Percentiles rank a stretch among this genome's conserved stretches.
phyloP scores from a whole-genome alignment of 2,329 filamentous ascomycete species.

The Sarocladium strictum region DNA sequence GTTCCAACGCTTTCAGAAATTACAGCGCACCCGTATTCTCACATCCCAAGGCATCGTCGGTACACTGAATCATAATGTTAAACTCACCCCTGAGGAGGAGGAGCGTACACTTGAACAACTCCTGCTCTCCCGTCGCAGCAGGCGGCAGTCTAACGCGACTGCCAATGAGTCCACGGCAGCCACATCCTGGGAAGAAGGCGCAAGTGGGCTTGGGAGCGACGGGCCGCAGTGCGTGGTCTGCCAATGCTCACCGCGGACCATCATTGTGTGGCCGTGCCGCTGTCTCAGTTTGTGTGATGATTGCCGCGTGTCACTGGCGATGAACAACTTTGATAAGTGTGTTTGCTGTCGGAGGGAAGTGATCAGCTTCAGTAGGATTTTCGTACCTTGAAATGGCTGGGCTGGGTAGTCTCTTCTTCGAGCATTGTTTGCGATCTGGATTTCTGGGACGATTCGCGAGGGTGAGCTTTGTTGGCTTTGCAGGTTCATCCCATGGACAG shows the following conservation, averaged over 20 bases:
- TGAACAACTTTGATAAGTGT: slow-evolving; percentile 96
- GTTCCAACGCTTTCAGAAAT: slow-evolving; percentile 62
- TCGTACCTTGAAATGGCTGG: slow-evolving; percentile 57
- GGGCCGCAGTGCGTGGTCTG: slow-evolving; percentile 91
- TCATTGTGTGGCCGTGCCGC: slow-evolving; percentile 94
- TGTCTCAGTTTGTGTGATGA: slow-evolving; percentile 94
- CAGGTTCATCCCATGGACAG: neutral
- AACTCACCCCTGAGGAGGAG: slow-evolving; percentile 52
- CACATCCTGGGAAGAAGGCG: slow-evolving; percentile 62
- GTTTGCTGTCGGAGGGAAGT: slow-evolving; percentile 90
- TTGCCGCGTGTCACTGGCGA: slow-evolving; percentile 84
- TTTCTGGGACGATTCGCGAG: neutral
- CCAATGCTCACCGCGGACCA: slow-evolving; percentile 75
- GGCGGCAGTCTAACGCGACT: slow-evolving; percentile 20
- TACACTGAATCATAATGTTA: slow-evolving; percentile 17
- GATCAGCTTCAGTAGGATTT: slow-evolving; percentile 82
- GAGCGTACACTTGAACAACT: slow-evolving; percentile 56
- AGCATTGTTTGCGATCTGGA: neutral
- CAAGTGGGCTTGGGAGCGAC: slow-evolving; percentile 61
- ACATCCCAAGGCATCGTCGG: slow-evolving; percentile 10
- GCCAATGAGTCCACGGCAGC: slow-evolving; percentile 12
- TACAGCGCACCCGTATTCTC: slow-evolving; percentile 61
- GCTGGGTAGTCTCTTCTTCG: slow-evolving; percentile 7
- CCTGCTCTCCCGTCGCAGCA: slow-evolving; percentile 45
- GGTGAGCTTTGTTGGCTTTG: neutral